phyloP scores from a whole-genome alignment of 2,329 filamentous ascomycete species.

The Cercospora canescens region DNA sequence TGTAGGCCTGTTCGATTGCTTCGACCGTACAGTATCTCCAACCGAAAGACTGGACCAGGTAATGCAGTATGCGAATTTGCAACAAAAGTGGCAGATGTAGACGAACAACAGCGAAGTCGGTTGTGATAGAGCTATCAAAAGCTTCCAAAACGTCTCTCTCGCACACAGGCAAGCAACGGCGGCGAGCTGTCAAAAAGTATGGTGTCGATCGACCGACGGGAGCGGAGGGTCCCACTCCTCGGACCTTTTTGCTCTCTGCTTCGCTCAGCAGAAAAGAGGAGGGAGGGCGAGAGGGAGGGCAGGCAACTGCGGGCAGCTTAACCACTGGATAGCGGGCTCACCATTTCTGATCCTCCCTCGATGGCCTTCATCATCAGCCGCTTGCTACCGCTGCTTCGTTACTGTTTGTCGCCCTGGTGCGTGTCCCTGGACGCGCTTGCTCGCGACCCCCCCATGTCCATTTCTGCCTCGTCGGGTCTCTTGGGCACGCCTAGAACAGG shows the following conservation, averaged over 20 bases:
- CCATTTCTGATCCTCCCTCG: neutral
- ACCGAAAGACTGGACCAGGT: neutral
- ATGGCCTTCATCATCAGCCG: neutral
- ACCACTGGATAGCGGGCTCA: neutral
- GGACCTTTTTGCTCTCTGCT: neutral
- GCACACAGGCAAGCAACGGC: neutral
- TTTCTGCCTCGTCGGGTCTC: neutral
- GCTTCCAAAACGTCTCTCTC: neutral
- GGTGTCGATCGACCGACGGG: neutral
- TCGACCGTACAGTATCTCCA: neutral
- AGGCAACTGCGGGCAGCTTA: neutral
- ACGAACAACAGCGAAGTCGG: neutral
- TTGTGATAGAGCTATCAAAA: neutral
- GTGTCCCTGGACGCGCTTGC: neutral
- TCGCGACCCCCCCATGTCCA: neutral
- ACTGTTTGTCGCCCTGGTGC: slow-evolving; percentile 3
- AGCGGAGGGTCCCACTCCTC: neutral
- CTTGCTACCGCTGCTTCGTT: neutral
- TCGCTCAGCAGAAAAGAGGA: neutral
- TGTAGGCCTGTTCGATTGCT: neutral
- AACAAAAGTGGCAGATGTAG: neutral
- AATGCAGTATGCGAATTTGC: neutral
- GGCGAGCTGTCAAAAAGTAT: neutral
- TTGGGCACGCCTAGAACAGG: neutral
- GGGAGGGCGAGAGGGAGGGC: neutral